These are phyloP conservation scores for Coffea humblotiana DNA, from an alignment of 305 asterid species.

Conservation along the genomic window DNA sequence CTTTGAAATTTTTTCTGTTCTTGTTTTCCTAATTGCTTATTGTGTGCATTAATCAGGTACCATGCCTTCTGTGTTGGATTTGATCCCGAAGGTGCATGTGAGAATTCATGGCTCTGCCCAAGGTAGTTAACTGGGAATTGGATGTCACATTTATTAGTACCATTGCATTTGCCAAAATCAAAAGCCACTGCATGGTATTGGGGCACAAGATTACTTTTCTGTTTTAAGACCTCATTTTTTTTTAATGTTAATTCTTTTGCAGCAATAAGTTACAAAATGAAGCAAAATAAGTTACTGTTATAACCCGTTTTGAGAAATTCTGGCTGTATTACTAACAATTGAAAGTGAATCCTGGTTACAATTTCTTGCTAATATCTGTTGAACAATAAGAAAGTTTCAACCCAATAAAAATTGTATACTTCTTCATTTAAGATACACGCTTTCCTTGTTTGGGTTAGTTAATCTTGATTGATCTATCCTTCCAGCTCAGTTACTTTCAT, in stretches of 20 bases:
- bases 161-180: not conserved
- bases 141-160: not conserved
- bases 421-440: not conserved
- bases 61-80: slow-evolving; percentile 98
- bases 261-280: not conserved
- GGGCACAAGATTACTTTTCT: not conserved
- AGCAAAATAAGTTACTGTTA: not conserved
- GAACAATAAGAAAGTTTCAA: not conserved
- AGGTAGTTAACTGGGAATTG: slow-evolving; percentile 48
- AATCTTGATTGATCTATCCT: not conserved
- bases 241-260: not conserved
- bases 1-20: slow-evolving; percentile 7
- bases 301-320: not conserved
- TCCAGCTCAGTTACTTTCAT: not conserved
- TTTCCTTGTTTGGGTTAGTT: not conserved
- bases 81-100: slow-evolving; percentile 87
- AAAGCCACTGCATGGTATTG: not conserved
- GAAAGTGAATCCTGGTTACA: not conserved
- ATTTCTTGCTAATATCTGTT: not conserved
- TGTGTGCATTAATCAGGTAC: slow-evolving; percentile 61
- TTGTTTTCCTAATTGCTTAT: slow-evolving; percentile 21
- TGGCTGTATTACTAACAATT: not conserved
- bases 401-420: not conserved
- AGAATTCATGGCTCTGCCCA: slow-evolving; percentile 94
- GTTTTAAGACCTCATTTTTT: not conserved